Evolutionary conservation across 768 basidiomycete genomes (phyloP), one percentile per base, ranked within the genome.

Genomic region (Serpula lacrymans): DNA sequence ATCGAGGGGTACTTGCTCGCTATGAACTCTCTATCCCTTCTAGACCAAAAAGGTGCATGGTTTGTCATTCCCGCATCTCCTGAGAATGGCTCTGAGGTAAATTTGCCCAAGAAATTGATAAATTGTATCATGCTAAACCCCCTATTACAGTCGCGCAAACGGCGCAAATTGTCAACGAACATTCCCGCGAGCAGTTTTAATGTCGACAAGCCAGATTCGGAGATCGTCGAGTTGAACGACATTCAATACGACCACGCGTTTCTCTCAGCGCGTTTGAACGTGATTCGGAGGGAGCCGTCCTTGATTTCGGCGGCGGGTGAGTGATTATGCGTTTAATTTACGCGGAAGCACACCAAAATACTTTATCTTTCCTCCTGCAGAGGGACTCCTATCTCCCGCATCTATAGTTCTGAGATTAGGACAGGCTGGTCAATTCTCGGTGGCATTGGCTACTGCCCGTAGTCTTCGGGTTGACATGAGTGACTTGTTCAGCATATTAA

Each of bases 391-490:
- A 13, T 71, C 81, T 12, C 72, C 79, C 30, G 54, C 72, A 14
- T 76, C 86, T 42, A 80, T 93, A 42, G 78, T 97, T 22, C 68
- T 88, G 50, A 72, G 85, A 46, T 72, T 94, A 37, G 81, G 84
- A 4, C 88, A 96, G 57, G 67, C 74, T 31, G 88, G 83, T 46
- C 75, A 78, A 48, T 94, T 88, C 62, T 87, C 82, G 50, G 69
- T 77, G 37, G 95, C 95, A 3, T 77, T 95, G 61, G 63, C 78
- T 5, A 77, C 82, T 21, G 93, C 90, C 2, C 74, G 78, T 24
- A 78, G 77, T 32, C 75, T 96, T 29, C 71, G 78, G 24, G 79
- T 91, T 29, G 90, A 96, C 59, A 88, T 97, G 86, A 80, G 82
- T 3, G 85, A 90, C 47, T 53, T 95, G 9, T 95, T 98, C 55